Evolutionary conservation across 2,329 filamentous ascomycete genomes (phyloP).

Genomic region (Dactylellina sp.): DNA sequence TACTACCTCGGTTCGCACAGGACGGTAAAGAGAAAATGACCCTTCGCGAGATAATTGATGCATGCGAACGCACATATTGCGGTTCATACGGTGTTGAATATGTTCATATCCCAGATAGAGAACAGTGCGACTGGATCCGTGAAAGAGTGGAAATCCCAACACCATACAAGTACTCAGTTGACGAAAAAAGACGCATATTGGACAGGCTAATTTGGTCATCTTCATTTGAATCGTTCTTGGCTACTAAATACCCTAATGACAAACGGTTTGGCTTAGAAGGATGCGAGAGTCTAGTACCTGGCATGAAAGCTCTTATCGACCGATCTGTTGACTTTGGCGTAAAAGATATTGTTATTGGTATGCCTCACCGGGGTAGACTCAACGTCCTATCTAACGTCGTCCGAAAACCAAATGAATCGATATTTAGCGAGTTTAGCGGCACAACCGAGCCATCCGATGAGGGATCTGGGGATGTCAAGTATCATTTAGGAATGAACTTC

Average conservation of each 20-base stretch:
- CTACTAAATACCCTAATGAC: conserved; percentile 99
- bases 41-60: conserved; percentile 88
- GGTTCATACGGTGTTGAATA: conserved; percentile 98
- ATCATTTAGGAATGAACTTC: conserved; percentile 99
- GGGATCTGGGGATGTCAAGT: conserved; percentile 98
- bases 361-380: conserved; percentile 98
- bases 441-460: conserved; percentile 88
- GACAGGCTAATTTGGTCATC: conserved; percentile 99
- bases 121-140: conserved; percentile 98
- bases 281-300: conserved; percentile 94
- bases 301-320: conserved; percentile 99
- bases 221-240: conserved; percentile 93
- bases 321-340: conserved; percentile 98
- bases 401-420: conserved; percentile 98
- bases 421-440: conserved; percentile 97
- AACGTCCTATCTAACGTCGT: conserved; percentile 99
- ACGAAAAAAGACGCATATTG: conserved; percentile 97
- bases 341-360: conserved; percentile 99
- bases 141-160: conserved; percentile 92
- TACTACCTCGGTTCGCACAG: conserved; percentile 90
- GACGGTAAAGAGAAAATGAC: conserved; percentile 95
- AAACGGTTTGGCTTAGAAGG: conserved; percentile 99
- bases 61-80: conserved; percentile 96
- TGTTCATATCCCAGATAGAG: conserved; percentile 97
- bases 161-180: conserved; percentile 96